These are phyloP conservation scores for Macrolepiota albuminosa DNA, from an alignment of 768 basidiomycete genomes.

Conservation along the genomic window DNA sequence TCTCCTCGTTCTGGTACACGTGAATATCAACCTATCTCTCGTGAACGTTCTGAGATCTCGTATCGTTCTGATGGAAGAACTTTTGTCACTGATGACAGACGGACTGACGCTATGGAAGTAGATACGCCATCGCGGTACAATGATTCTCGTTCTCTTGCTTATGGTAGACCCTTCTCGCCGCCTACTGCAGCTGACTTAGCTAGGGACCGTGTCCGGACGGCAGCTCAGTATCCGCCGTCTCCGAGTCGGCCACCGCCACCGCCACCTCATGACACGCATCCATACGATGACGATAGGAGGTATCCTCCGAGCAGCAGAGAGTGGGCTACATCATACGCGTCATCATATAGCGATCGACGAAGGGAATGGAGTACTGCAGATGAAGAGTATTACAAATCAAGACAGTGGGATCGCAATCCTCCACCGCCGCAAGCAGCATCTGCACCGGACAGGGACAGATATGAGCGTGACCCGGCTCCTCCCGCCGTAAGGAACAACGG, in stretches of 20 bases:
- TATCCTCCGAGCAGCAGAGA: slow-evolving; percentile 28
- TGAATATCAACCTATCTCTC: slow-evolving; percentile 25
- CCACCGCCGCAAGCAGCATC: slow-evolving; percentile 16
- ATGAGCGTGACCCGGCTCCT: slow-evolving; percentile 27
- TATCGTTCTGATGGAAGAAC: slow-evolving; percentile 38
- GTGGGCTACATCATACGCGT: slow-evolving; percentile 19
- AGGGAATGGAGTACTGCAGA: slow-evolving; percentile 27
- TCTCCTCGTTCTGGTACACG: slow-evolving; percentile 23
- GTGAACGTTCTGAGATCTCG: slow-evolving; percentile 22
- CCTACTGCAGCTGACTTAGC: slow-evolving; percentile 27
- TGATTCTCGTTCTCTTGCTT: slow-evolving; percentile 23
- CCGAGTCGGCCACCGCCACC: slow-evolving; percentile 18
- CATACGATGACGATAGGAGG: slow-evolving; percentile 32
- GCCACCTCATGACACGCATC: slow-evolving; percentile 21
- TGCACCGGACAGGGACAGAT: slow-evolving; percentile 29
- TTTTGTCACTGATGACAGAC: slow-evolving; percentile 29
- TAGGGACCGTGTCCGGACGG: slow-evolving; percentile 27
- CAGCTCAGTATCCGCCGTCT: slow-evolving; percentile 23
- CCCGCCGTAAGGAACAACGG: slow-evolving; percentile 18
- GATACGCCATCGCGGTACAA: slow-evolving; percentile 29
- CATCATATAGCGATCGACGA: slow-evolving; percentile 19
- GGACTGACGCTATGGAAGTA: slow-evolving; percentile 29
- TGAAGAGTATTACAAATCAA: slow-evolving; percentile 35
- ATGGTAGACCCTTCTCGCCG: slow-evolving; percentile 25
- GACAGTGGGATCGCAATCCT: slow-evolving; percentile 30